phyloP scores from a whole-genome alignment of 2,329 filamentous ascomycete genomes.

The Microcera coccophila region DNA sequence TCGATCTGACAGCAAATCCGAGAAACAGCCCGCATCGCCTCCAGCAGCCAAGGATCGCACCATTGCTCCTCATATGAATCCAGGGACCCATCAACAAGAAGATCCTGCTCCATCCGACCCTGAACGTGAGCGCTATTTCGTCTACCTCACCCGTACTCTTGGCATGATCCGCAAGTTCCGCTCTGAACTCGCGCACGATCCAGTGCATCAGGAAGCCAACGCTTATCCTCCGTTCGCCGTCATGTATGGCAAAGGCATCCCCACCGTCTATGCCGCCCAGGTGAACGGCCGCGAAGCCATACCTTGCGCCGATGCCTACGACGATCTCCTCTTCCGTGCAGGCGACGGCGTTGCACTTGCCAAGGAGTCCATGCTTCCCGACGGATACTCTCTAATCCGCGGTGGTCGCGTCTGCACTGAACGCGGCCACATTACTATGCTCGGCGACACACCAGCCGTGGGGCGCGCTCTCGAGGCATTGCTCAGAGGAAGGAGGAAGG shows the following conservation, averaged over 20 bases:
- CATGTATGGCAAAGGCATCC: constrained; percentile 81
- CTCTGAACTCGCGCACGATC: constrained; percentile 61
- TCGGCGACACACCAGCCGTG: constrained; percentile 80
- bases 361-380: constrained; percentile 77
- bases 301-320: constrained; percentile 71
- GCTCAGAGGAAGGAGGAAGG: constrained; percentile 61
- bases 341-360: constrained; percentile 89
- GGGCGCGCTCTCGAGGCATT: constrained; percentile 70
- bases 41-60: constrained; percentile 35
- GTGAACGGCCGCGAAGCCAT: constrained; percentile 73
- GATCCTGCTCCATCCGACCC: constrained; percentile 23
- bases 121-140: constrained; percentile 36
- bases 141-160: constrained; percentile 74
- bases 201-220: constrained; percentile 60
- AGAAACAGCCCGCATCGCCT: constrained; percentile 27
- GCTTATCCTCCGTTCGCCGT: constrained; percentile 76
- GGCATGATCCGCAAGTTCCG: constrained; percentile 71
- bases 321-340: constrained; percentile 79
- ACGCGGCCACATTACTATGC: constrained; percentile 78
- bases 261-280: constrained; percentile 77
- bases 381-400: constrained; percentile 69
- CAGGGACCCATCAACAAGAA: constrained; percentile 17
- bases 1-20: constrained; percentile 41
- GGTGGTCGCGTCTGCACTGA: constrained; percentile 76
- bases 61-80: constrained; percentile 26